Base-by-base conservation (phyloP, 2,329 filamentous ascomycete genomes). In the Rhinocladiella similis region DNA sequence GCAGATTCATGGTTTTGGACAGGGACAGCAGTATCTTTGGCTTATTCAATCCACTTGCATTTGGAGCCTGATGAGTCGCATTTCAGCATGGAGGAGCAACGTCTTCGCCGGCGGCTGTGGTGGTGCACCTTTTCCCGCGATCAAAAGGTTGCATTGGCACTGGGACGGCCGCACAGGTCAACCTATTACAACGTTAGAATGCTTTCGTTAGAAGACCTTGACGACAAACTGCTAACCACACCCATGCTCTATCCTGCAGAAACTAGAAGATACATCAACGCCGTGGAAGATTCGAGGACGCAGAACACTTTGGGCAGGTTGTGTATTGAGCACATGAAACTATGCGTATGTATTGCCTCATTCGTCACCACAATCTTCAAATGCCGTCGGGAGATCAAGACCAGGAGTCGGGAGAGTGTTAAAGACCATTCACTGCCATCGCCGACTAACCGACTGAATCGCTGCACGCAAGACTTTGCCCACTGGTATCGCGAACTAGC, bases 261-360 rank as follows among this genome's bases (percentile, higher is more conserved):
- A 6, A 14, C 14, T 16, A 14, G 10, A 3, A 41, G 38, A 14
- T n/a, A 9, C 14, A 18, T 16, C 14, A 14, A 16, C 38, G 22
- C 36, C 14, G 5, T 47, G 2, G 41, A 53, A 14, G 16, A 19
- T 29, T 16, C 13, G 2, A 22, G 27, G 10, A 53, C 22, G 14
- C 14, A 36, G 7, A 16, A 35, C 16, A 35, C 10, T 9, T 14
- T 53, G 27, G 50, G 10, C 12, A 12, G 39, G 20, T 29, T 53
- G 14, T 53, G 50, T 20, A 53, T 53, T 13, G 50, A 53, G 38
- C 39, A 53, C 39, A 38, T 36, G 19, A 53, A 53, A 33, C 18
- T 53, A 10, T 53, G 50, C 20, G 39, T 53, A 9, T 46, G 50
- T n/a, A 53, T 53, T 13, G 25, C 39, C 36, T 12, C 13, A 10